A percentile compares a stretch with the other conserved stretches of the same genome.
These are phyloP conservation scores for Meyerozyma athensensis DNA, from an alignment of 1,139 yeast genomes.

Conservation along the genomic window DNA sequence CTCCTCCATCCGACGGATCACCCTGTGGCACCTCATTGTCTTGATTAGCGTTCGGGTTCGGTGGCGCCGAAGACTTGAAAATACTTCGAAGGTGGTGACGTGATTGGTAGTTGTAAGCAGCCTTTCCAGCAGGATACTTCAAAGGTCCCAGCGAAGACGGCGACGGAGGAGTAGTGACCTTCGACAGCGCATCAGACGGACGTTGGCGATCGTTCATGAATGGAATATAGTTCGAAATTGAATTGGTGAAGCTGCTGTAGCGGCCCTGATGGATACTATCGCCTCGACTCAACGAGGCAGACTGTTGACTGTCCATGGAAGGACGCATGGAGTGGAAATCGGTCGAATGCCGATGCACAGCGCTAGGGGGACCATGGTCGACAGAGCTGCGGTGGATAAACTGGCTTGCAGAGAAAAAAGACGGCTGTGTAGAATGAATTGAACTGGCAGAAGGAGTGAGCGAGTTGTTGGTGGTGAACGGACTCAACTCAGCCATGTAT, in stretches of 20 bases:
- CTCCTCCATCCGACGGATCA: conserved; percentile 6
- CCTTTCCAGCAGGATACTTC: conserved; percentile 12
- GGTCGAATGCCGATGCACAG: conserved; percentile 29
- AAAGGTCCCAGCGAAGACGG: conserved; percentile 8
- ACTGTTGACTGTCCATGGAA: conserved; percentile 25
- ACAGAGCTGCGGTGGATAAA: conserved; percentile 35
- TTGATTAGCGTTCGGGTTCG: conserved; percentile 6
- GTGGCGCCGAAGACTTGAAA: conserved; percentile 24
- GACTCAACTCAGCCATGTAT: conserved; percentile 28
- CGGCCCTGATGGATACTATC: conserved; percentile 18
- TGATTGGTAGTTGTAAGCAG: conserved; percentile 19
- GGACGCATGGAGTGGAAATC: conserved; percentile 28
- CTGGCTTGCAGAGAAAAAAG: conserved; percentile 45
- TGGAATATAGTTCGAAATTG: conserved; percentile 40
- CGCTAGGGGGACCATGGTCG: conserved; percentile 31
- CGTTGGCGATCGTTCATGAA: conserved; percentile 40
- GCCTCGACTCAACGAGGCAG: conserved; percentile 13
- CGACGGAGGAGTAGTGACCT: conserved; percentile 11
- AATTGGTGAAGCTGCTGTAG: conserved; percentile 34
- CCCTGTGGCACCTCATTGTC: conserved; percentile 9
- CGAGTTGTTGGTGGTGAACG: conserved; percentile 44
- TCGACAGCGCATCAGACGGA: conserved; percentile 19
- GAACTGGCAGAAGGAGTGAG: conserved; percentile 40
- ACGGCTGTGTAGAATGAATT: conserved; percentile 41
- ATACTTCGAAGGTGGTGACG: conserved; percentile 40